Evolutionary conservation across 2,329 filamentous ascomycete genomes (phyloP).

Genomic region (Scleromitrula shiraiana): DNA sequence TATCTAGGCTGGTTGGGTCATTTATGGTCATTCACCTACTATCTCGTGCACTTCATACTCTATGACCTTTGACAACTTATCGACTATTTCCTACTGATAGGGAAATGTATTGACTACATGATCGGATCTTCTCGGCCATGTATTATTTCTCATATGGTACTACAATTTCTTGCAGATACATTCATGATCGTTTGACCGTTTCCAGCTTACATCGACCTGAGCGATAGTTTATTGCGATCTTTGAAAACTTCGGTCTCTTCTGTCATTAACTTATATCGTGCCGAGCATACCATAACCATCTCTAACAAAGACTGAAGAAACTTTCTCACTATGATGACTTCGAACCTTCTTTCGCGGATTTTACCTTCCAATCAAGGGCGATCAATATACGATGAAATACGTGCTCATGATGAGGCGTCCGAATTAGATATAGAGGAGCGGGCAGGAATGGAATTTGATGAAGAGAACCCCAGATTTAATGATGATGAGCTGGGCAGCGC

Average conservation of each 20-base stretch:
- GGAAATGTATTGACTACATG: neutral
- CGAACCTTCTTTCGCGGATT: slow-evolving; percentile 29
- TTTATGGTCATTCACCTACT: slow-evolving; percentile 3
- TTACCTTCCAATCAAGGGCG: slow-evolving; percentile 26
- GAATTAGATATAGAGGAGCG: slow-evolving; percentile 29
- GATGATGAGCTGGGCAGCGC: slow-evolving; percentile 26
- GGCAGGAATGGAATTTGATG: slow-evolving; percentile 28
- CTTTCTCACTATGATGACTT: slow-evolving; percentile 25
- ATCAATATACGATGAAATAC: slow-evolving; percentile 32
- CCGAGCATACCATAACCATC: neutral
- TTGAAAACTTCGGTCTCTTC: neutral
- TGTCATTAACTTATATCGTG: neutral
- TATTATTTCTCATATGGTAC: neutral
- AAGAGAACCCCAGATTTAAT: slow-evolving; percentile 29
- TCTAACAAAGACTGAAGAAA: neutral
- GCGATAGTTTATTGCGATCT: slow-evolving; percentile 13
- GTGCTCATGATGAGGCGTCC: slow-evolving; percentile 26
- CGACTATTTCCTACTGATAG: neutral
- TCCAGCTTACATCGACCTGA: slow-evolving; percentile 11
- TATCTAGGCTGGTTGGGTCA: too few relatives aligned
- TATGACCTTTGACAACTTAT: slow-evolving; percentile 6
- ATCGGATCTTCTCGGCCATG: neutral
- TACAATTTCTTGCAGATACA: neutral
- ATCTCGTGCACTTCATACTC: slow-evolving; percentile 4
- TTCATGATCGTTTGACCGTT: slow-evolving; percentile 18